Base-by-base conservation (phyloP, 352 stramenopile genomes). In the Pythium coloratum region DNA sequence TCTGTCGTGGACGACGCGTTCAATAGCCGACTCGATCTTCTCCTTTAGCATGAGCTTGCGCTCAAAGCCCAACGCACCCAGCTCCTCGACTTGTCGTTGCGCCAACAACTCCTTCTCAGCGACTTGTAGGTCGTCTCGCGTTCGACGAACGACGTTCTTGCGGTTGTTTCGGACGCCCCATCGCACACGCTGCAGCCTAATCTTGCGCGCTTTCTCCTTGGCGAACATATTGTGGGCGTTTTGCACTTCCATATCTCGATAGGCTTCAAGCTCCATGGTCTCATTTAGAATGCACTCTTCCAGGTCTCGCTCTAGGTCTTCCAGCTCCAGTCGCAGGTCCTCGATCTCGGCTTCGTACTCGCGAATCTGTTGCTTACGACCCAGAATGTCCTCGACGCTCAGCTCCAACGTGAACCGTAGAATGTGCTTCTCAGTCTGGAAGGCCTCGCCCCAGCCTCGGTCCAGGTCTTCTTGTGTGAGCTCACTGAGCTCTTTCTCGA, bases 341-440 rank as follows among this genome's bases (percentile, higher is more conserved):
- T 92, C 83, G 8, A 95, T 84, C 59, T 93, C 85, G 7, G 55
- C 69, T 14, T 93, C 84, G 58, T 91, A 95, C 59, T 90, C 78
- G 6, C 80, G 69, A 14, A 91, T 80, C 55, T 92, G 78, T n/a
- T 88, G 69, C 46, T 77, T 78, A 13, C 67, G 78, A 20, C 72
- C 74, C 0, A 89, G 69, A 57, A 95, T 89, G 34, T 95, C 83
- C 50, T 95, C 84, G 38, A 91, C 76, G 40, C 83, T 91, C n/a
- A 93, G 74, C 65, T 91, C 79, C 8, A 91, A 60, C 46, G 76
- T 86, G 64, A 82, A 92, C 32, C 76, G 78, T 20, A 94, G 55
- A 2, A 92, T 66, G 40, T 91, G 80, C 44, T 90, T 89, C 51
- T 94, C 86, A 3, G 82, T 92, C 60, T 89, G 62, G 55, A 92